Percentiles rank a stretch among this genome's conserved stretches.
These are phyloP conservation scores for Daedaleopsis nitida DNA, from an alignment of 768 basidiomycete species.

Conservation along the genomic window DNA sequence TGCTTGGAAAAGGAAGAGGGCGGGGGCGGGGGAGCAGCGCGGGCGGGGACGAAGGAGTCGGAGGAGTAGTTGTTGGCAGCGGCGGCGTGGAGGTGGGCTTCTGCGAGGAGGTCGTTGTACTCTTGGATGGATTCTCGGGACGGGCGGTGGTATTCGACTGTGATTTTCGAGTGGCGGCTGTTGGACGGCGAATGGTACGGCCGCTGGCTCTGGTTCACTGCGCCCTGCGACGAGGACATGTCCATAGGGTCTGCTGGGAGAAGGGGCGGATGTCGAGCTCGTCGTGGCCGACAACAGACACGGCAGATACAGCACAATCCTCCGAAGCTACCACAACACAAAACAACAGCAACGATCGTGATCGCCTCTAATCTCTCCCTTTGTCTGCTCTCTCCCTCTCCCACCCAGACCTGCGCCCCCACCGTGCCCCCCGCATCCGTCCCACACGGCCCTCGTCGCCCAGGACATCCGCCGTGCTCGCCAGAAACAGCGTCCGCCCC, in stretches of 20 bases:
- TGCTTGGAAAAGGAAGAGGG: constrained; percentile 39
- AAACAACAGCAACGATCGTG: constrained; percentile 11
- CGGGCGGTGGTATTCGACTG: constrained; percentile 76
- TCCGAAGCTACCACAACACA: constrained; percentile 5
- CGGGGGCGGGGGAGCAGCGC: constrained; percentile 42
- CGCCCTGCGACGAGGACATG: constrained; percentile 42
- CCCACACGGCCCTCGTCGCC: constrained; percentile 10
- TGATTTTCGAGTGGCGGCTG: constrained; percentile 52
- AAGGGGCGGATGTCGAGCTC: constrained; percentile 1
- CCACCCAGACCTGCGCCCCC: neutral
- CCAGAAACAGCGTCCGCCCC: constrained; percentile 4
- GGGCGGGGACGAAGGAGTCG: constrained; percentile 46
- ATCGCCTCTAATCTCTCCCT: constrained; percentile 3
- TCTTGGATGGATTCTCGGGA: constrained; percentile 77
- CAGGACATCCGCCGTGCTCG: neutral
- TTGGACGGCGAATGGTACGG: constrained; percentile 39
- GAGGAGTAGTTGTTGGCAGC: constrained; percentile 41
- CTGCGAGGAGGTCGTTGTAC: constrained; percentile 70
- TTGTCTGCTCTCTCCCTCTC: neutral
- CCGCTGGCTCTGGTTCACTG: constrained; percentile 49
- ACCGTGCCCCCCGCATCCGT: neutral
- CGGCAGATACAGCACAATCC: neutral
- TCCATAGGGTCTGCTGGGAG: constrained; percentile 4
- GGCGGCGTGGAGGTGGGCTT: constrained; percentile 57
- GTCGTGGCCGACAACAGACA: constrained; percentile 15